Base-by-base conservation (phyloP, 2,329 filamentous ascomycete species). In the Rutstroemia sp. region DNA sequence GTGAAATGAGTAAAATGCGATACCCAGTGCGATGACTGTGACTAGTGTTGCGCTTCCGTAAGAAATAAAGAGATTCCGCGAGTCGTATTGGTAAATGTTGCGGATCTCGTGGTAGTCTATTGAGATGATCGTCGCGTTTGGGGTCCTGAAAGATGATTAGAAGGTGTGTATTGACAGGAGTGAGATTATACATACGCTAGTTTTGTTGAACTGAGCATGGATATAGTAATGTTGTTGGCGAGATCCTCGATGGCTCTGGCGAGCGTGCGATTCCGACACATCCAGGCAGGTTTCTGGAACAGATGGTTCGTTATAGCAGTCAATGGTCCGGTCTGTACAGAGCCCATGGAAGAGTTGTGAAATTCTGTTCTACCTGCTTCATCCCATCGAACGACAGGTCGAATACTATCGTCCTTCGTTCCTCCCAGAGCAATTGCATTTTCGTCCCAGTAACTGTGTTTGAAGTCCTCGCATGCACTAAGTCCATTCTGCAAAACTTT, bases 161-260 rank as follows among this genome's bases (percentile, higher is more conserved):
- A 27, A 27, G 25, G 25, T 27, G 25, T 27, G 25, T 27, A 27
- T 27, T 8, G 25, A 27, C 4, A 27, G 25, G 25, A 27, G 25
- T 6, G 25, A 27, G 25, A 27, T 27, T 27, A 47, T 54, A 12
- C 56, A 46, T 47, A 58, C 51, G 42, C 23, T 5, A 58, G 27
- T 12, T 40, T 36, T 9, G 27, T 14, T 10, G 49, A 48, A n/a
- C 47, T 51, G 14, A 62, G 49, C 54, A 64, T 51, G 51, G 52
- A 56, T 12, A 65, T 63, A 12, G 61, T 64, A 25, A 65, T 59
- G 17, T 64, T 64, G 23, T 59, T 58, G 5, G 56, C 51, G 0
- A 64, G 51, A 47, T 64, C 62, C 40, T 65, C 60, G 2, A 65
- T 54, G 2, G 61, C 62, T 23, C 39, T 39, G 12, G 46, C 10